Conservation (phyloP, 805 yeast species). For the Pichia cephalocereana region DNA sequence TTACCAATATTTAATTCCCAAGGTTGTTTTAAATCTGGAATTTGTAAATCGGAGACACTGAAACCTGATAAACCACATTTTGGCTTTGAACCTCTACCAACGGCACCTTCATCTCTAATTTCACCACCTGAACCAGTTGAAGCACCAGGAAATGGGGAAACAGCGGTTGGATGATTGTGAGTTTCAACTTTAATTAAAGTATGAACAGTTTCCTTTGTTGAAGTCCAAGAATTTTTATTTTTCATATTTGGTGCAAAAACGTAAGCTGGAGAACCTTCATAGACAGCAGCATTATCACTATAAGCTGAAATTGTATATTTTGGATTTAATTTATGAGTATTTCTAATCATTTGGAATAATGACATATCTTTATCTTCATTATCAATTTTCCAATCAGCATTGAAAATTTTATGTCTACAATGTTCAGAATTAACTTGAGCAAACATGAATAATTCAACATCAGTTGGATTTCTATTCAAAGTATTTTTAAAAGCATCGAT, state of each 20-base stretch:
- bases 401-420: slow-evolving; percentile 97
- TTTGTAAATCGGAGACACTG: slow-evolving; percentile 80
- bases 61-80: slow-evolving; percentile 95
- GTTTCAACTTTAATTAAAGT: slow-evolving; percentile 95
- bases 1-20: slow-evolving; percentile 92
- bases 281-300: slow-evolving; percentile 95
- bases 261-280: slow-evolving; percentile 73
- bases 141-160: slow-evolving; percentile 98
- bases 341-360: slow-evolving; percentile 89
- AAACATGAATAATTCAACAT: slow-evolving; percentile 96
- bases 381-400: slow-evolving; percentile 97
- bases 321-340: slow-evolving; percentile 76
- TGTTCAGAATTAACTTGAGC: slow-evolving; percentile 99
- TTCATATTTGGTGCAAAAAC: slow-evolving; percentile 69
- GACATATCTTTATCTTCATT: slow-evolving; percentile 64
- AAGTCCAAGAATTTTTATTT: slow-evolving; percentile 57
- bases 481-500: slow-evolving; percentile 69
- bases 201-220: slow-evolving; percentile 71
- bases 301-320: slow-evolving; percentile 87
- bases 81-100: slow-evolving; percentile 95
- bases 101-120: slow-evolving; percentile 99
- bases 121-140: slow-evolving; percentile 99
- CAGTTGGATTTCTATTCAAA: slow-evolving; percentile 86
- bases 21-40: slow-evolving; percentile 81
- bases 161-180: slow-evolving; percentile 99